These are phyloP conservation scores for Saturnispora sanitii DNA, from an alignment of 805 yeast species.

Conservation along the genomic window DNA sequence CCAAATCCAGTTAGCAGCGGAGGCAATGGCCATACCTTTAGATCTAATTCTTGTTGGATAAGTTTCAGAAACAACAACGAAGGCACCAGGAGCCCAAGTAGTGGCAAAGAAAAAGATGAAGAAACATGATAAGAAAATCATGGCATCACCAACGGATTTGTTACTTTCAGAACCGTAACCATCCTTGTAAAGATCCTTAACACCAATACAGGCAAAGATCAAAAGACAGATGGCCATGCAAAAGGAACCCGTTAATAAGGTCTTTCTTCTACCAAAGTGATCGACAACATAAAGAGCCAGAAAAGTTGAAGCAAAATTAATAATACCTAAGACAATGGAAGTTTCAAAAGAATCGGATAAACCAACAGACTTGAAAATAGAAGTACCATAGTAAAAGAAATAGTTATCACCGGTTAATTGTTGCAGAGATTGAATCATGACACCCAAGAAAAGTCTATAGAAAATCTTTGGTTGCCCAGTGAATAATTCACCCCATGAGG, in stretches of 20 bases:
- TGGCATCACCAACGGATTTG: slow-evolving; percentile 47
- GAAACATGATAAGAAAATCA: slow-evolving; percentile 57
- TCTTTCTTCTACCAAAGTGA: slow-evolving; percentile 42
- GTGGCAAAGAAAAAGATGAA: slow-evolving; percentile 60
- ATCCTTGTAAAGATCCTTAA: slow-evolving; percentile 34
- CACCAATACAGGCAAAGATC: slow-evolving; percentile 53
- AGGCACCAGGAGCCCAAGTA: slow-evolving; percentile 70
- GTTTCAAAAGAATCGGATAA: slow-evolving; percentile 46
- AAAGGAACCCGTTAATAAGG: slow-evolving; percentile 40
- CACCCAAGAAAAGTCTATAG: slow-evolving; percentile 47
- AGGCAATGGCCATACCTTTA: slow-evolving; percentile 54
- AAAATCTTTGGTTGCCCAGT: slow-evolving; percentile 56
- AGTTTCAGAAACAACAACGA: slow-evolving; percentile 55
- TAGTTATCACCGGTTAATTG: slow-evolving; percentile 58
- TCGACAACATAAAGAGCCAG: slow-evolving; percentile 45
- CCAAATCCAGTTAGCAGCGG: slow-evolving; percentile 58
- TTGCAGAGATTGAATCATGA: slow-evolving; percentile 49
- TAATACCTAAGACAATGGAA: slow-evolving; percentile 48
- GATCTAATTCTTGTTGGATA: slow-evolving; percentile 59
- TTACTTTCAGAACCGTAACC: slow-evolving; percentile 32
- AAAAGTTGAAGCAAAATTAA: slow-evolving; percentile 48
- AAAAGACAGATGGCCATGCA: slow-evolving; percentile 49
- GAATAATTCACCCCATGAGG: slow-evolving; percentile 54
- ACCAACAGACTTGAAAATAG: slow-evolving; percentile 52
- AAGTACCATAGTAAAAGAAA: slow-evolving; percentile 57